Evolutionary conservation across 768 basidiomycete genomes (phyloP).

Genomic region (Macrolepiota fuliginosa): DNA sequence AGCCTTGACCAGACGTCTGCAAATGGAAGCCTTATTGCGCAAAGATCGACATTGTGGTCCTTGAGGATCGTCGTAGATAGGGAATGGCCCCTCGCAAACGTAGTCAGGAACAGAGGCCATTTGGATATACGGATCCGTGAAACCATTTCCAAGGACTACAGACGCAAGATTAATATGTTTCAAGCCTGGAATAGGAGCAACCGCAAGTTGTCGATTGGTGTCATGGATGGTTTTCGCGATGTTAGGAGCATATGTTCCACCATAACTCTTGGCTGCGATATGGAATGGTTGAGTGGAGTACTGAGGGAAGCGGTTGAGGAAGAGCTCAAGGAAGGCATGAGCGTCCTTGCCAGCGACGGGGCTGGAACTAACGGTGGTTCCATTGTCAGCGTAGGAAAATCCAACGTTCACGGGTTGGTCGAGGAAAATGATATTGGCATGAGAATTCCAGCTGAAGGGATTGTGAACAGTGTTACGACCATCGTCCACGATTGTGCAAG

Average conservation of each 20-base stretch:
- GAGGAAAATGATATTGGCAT: slow-evolving; percentile 77
- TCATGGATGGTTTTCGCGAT: slow-evolving; percentile 82
- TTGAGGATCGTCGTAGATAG: slow-evolving; percentile 69
- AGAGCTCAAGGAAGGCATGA: slow-evolving; percentile 79
- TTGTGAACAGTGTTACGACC: slow-evolving; percentile 74
- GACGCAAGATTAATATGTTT: slow-evolving; percentile 79
- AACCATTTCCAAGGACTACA: slow-evolving; percentile 83
- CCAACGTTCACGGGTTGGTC: slow-evolving; percentile 88
- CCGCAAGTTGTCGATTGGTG: slow-evolving; percentile 61
- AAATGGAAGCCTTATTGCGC: slow-evolving; percentile 64
- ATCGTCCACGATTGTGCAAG: slow-evolving; percentile 69
- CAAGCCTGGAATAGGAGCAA: slow-evolving; percentile 44
- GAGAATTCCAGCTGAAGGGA: slow-evolving; percentile 80
- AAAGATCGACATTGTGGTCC: slow-evolving; percentile 66
- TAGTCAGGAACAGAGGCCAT: slow-evolving; percentile 80
- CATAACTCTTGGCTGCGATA: slow-evolving; percentile 80
- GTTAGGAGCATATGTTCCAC: slow-evolving; percentile 82
- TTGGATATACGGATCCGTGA: slow-evolving; percentile 82
- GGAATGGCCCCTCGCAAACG: slow-evolving; percentile 79
- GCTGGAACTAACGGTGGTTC: slow-evolving; percentile 71
- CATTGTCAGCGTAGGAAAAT: slow-evolving; percentile 80
- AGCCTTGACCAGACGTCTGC: slow-evolving; percentile 66
- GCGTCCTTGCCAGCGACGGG: slow-evolving; percentile 91
- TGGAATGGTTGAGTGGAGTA: slow-evolving; percentile 74
- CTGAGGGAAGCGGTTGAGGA: slow-evolving; percentile 72